Base-by-base conservation (phyloP, 2,329 filamentous ascomycete genomes). In the Exophiala calicioides region DNA sequence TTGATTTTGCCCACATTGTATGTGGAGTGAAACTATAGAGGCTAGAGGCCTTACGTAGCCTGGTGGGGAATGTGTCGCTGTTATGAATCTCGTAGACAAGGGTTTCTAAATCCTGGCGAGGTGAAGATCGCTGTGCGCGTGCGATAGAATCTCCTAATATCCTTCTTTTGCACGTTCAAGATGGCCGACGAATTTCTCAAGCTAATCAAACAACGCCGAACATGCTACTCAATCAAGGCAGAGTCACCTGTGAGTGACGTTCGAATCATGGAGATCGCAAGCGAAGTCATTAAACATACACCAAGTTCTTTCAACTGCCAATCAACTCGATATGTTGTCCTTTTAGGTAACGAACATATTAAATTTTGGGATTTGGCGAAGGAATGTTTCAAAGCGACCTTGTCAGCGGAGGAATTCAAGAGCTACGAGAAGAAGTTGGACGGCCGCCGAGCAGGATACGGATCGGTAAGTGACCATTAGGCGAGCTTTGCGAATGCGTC, bases 261-360 rank as follows among this genome's bases (percentile, higher is more conserved):
- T 5, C 26, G 41, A 9, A 40, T 52, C 32, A 10, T 41, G 15
- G 19, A 45, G 26, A 49, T 52, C 26, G 31, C 43, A 9, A 46
- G 37, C 7, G 38, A 52, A 30, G 42, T 43, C 16, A 49, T 52
- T 13, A 44, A 37, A 15, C 39, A 52, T 30, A 35, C 50, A 2
- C 90, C 90, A 31, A 85, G 81, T 38, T 82, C 84, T 56, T 95
- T 95, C 83, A 95, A 95, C 81, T 86, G 82, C 31, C 90, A 95
- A 74, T 82, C 82, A 58, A 85, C 87, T 58, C 84, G 90, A 49
- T 72, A 86, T 48, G 79, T 95, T 39, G 78, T 95, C 39, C 80
- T 95, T 43, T 77, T 91, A 62, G 84, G 86, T 61, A 79, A 79
- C 51, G 86, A 95, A 68, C 90, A 95, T 74, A 82, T 90, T 60